Base-by-base conservation (phyloP, 352 stramenopile species). In the Blastocystis sp. region DNA sequence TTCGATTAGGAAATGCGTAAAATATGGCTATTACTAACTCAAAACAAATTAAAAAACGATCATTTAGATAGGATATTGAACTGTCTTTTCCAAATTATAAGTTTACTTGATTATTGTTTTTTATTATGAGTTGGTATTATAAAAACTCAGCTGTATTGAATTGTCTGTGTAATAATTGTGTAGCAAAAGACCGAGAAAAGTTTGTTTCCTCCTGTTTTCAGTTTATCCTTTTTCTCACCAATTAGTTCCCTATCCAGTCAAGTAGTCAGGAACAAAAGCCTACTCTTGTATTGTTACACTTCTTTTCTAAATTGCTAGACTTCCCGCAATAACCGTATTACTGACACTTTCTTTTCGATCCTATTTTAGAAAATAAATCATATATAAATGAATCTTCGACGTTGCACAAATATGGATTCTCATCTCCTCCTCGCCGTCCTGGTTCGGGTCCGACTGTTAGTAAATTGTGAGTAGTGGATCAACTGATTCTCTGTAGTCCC, bases 1-100 rank as follows among this genome's bases (percentile, higher is more conserved):
- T 63, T 81, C 70, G 43, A 81, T 34, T 20, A 81, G 50, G 70
- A 81, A 81, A n/a, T 81, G 70, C 4, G 39, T 24, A 53, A 81
- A 64, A 26, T n/a, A 66, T 5, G 9, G 24, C 56, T 66, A 37
- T 62, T 62, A 62, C 53, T 16, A 62, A 70, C 2, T 70, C 34
- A 76, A 24, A 55, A 47, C 16, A 24, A 76, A 24, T 1, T 47
- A 43, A 24, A 70, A 45, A 45, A 59, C 50, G 11, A 59, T 59
- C 50, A n/a, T 59, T 59, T 59, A n/a, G 20, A 70, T 24, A 70
- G 30, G 37, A 45, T 24, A 63, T 24, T 24, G 20, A 20, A 63
- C 20, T 63, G 54, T 63, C 24, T 63, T 1, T 63, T 24, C 20
- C 24, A 63, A 63, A 24, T 20, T 24, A 24, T 63, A 20, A 63